Conservation (phyloP, 768 basidiomycete species). For the Auriscalpium orientale region DNA sequence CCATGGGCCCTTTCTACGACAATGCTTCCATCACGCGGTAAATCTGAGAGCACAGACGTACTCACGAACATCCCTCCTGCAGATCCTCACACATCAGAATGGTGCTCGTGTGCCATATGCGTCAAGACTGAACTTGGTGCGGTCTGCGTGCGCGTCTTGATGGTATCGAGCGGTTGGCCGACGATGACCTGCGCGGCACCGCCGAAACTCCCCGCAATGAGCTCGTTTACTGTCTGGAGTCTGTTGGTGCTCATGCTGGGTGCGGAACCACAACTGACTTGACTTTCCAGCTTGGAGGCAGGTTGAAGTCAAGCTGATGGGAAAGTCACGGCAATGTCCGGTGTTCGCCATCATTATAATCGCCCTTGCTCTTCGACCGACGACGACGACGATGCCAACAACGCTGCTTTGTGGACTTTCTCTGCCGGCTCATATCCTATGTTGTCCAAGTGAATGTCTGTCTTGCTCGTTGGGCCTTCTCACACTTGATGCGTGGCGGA, state of each 20-base stretch:
- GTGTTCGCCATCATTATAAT: too few species aligned
- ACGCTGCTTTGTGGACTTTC: too few species aligned
- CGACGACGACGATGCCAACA: too few species aligned
- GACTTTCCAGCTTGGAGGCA: too few species aligned
- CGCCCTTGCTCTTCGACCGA: too few species aligned
- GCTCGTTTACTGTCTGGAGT: constrained; percentile 65
- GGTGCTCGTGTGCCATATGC: constrained; percentile 1
- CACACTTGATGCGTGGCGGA: too few species aligned
- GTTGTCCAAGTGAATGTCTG: too few species aligned
- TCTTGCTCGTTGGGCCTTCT: too few species aligned
- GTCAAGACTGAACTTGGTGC: constrained; percentile 57
- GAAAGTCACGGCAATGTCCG: too few species aligned
- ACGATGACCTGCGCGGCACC: constrained; percentile 94
- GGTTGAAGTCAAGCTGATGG: too few species aligned
- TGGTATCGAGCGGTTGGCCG: constrained; percentile 86
- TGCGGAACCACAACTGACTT: not conserved
- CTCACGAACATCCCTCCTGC: constrained; percentile 85
- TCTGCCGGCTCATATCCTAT: too few species aligned
- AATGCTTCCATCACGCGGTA: not conserved
- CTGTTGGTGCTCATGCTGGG: constrained; percentile 4
- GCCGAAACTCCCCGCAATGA: constrained; percentile 82
- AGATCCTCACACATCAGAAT: constrained; percentile 1
- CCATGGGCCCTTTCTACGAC: constrained; percentile 83
- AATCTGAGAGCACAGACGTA: constrained; percentile 5
- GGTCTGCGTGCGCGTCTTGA: constrained; percentile 85